Evolutionary conservation across 768 basidiomycete species (phyloP).

Genomic region (Cyathus striatus): DNA sequence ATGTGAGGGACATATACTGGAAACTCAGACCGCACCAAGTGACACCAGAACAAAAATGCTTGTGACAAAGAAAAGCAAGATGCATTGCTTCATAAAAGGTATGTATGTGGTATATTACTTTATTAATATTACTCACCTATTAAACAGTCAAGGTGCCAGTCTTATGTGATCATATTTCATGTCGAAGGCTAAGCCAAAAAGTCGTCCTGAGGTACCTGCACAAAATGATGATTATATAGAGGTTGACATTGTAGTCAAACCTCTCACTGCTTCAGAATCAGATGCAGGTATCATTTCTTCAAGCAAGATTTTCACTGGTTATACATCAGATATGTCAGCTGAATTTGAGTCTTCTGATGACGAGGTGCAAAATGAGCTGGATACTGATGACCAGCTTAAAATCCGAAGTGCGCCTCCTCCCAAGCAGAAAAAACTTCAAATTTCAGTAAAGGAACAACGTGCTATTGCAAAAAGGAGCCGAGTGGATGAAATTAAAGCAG

Average conservation of each 20-base stretch:
- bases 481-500: conserved; percentile 5
- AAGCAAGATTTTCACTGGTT: conserved; percentile 12
- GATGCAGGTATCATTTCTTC: conserved; percentile 8
- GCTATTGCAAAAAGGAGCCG: conserved; percentile 3
- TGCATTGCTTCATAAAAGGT: too few species aligned
- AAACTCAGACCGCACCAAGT: conserved; percentile 1
- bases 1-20: conserved; percentile 9
- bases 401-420: conserved; percentile 7
- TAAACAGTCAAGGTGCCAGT: too few species aligned
- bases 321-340: too few species aligned
- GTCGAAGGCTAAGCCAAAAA: too few species aligned
- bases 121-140: too few species aligned
- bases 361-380: too few species aligned
- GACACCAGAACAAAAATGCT: conserved; percentile 6
- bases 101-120: too few species aligned
- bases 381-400: not conserved
- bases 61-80: conserved; percentile 10
- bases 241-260: not conserved
- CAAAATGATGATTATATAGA: not conserved
- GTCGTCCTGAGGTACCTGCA: too few species aligned
- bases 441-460: conserved; percentile 15
- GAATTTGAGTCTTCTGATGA: conserved; percentile 15
- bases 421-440: conserved; percentile 13
- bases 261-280: not conserved
- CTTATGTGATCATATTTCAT: too few species aligned